Evolutionary conservation across 202 grass and related monocot genomes (phyloP).

Genomic region (Saccharum hybrid): DNA sequence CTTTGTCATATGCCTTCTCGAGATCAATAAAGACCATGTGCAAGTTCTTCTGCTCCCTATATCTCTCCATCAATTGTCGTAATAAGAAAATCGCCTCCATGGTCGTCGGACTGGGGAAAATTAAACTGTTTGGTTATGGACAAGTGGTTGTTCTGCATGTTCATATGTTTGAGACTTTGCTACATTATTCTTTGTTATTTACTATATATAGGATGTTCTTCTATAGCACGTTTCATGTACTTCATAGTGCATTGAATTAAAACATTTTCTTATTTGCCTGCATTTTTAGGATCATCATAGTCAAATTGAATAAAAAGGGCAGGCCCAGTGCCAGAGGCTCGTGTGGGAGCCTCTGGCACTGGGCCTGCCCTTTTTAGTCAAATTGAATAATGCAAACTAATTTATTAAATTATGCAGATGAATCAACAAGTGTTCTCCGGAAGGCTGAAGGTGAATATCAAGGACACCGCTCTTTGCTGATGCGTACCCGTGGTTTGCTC

Average conservation of each 20-base stretch:
- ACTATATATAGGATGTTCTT: not conserved
- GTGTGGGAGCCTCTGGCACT: no score
- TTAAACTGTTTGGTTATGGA: not conserved
- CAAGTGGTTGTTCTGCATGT: not conserved
- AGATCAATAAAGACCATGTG: no score
- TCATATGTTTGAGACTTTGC: not conserved
- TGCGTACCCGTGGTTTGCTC: slow-evolving; percentile 52
- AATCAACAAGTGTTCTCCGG: slow-evolving; percentile 69
- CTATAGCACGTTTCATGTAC: not conserved
- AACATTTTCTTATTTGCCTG: slow-evolving; percentile 8
- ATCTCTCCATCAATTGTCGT: no score
- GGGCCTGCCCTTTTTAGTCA: no score
- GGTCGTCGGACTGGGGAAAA: no score
- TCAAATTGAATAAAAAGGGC: no score
- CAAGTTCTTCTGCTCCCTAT: no score
- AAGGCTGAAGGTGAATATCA: slow-evolving; percentile 83
- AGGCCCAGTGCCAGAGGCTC: no score
- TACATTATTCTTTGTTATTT: not conserved
- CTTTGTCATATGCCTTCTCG: no score
- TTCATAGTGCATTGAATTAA: not conserved
- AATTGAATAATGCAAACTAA: not conserved
- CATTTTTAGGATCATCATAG: slow-evolving; percentile 23
- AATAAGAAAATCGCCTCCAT: no score
- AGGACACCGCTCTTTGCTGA: slow-evolving; percentile 74
- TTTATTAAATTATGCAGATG: slow-evolving; percentile 56